Conservation (phyloP, 306 rosid species). For the Glycine latifolia region DNA sequence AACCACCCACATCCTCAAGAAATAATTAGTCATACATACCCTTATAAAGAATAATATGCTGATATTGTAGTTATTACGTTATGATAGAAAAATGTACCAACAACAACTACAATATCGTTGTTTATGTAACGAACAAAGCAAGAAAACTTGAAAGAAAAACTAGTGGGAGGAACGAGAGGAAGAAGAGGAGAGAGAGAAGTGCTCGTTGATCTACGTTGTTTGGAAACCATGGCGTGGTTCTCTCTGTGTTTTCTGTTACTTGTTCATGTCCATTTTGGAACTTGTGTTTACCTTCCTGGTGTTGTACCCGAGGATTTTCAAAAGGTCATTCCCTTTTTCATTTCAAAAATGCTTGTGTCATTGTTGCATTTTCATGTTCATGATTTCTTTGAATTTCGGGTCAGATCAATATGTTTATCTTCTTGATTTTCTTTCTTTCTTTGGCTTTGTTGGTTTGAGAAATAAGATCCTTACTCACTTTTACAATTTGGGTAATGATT, state of each 20-base stretch:
- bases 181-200: conserved; percentile 20
- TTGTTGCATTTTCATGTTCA: conserved; percentile 21
- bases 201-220: conserved; percentile 46
- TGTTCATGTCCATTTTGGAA: conserved; percentile 49
- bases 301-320: conserved; percentile 89
- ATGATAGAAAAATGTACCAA: conserved; percentile 1
- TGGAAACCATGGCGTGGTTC: conserved; percentile 75
- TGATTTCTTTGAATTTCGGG: conserved; percentile 26
- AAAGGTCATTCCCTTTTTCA: conserved; percentile 43
- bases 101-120: conserved; percentile 1
- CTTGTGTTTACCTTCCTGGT: conserved; percentile 86
- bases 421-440: not conserved
- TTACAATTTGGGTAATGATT: conserved; percentile 9
- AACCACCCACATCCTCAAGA: not conserved
- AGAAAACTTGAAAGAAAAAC: conserved; percentile 25
- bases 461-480: conserved; percentile 30
- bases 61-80: not conserved
- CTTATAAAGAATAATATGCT: not conserved
- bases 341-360: not conserved
- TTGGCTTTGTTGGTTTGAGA: conserved; percentile 6
- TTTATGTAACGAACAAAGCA: conserved; percentile 20
- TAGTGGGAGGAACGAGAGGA: not conserved
- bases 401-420: conserved; percentile 27
- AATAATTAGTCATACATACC: not conserved
- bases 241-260: conserved; percentile 53